Evolutionary conservation across 805 yeast species (phyloP).

Genomic region (Candida broadrunensis): DNA sequence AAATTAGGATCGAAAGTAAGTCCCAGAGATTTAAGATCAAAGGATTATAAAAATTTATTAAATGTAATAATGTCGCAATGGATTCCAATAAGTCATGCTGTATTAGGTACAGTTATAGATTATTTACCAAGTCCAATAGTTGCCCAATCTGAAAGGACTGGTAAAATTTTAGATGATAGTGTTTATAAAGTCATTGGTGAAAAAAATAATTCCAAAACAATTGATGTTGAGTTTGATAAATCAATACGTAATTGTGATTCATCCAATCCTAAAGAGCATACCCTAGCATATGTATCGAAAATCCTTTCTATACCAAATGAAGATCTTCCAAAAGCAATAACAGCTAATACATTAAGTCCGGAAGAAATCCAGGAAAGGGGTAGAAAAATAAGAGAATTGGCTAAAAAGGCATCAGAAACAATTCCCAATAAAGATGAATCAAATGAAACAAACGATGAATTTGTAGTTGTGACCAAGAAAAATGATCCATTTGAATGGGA

Average conservation of each 20-base stretch:
- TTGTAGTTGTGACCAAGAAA: constrained; percentile 18
- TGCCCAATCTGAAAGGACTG: constrained; percentile 74
- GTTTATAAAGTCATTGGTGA: constrained; percentile 43
- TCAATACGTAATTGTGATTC: constrained; percentile 68
- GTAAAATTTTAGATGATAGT: constrained; percentile 51
- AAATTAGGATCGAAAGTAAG: constrained; percentile 65
- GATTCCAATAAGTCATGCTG: constrained; percentile 88
- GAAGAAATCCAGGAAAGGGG: constrained; percentile 65
- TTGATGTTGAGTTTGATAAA: constrained; percentile 47
- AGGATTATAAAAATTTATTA: constrained; percentile 65
- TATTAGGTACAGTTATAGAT: constrained; percentile 80
- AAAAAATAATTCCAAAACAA: constrained; percentile 22
- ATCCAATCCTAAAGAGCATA: constrained; percentile 51
- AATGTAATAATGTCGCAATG: constrained; percentile 81
- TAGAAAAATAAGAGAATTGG: constrained; percentile 62
- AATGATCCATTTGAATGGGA: constrained; percentile 43
- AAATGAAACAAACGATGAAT: constrained; percentile 19
- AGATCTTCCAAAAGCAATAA: constrained; percentile 63
- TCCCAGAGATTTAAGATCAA: constrained; percentile 77
- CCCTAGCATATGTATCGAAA: constrained; percentile 79
- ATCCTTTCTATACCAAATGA: constrained; percentile 80
- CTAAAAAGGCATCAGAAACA: constrained; percentile 63
- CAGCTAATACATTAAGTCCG: constrained; percentile 37
- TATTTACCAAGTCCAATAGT: constrained; percentile 77
- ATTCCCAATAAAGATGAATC: constrained; percentile 24